These are phyloP conservation scores for Oemleria cerasiformis DNA, from an alignment of 306 rosid species.

Conservation along the genomic window DNA sequence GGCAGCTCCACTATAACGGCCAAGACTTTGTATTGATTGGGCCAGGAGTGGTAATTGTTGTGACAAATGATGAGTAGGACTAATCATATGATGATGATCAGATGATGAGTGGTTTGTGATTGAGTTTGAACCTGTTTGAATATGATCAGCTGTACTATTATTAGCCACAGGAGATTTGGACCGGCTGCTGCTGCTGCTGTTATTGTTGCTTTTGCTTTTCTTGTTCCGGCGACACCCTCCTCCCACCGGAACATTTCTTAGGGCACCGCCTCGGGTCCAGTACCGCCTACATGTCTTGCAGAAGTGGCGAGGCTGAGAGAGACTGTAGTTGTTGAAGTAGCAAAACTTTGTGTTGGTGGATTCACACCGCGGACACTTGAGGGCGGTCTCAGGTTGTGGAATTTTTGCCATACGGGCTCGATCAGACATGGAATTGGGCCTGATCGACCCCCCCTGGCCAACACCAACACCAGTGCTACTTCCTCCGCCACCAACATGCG, in stretches of 20 bases:
- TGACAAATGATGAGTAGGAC: background rate
- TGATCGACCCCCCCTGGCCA: slow-evolving; percentile 38
- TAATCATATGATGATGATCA: background rate
- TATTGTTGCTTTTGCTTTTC: slow-evolving; percentile 55
- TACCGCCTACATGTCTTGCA: slow-evolving; percentile 92
- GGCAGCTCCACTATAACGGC: slow-evolving; percentile 50
- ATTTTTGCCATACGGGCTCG: slow-evolving; percentile 77
- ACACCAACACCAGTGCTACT: slow-evolving; percentile 19
- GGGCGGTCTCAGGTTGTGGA: slow-evolving; percentile 72
- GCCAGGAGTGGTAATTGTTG: slow-evolving; percentile 47
- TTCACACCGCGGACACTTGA: slow-evolving; percentile 93
- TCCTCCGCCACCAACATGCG: slow-evolving; percentile 24
- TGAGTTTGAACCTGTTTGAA: background rate
- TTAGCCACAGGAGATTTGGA: slow-evolving; percentile 57
- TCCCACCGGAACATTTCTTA: slow-evolving; percentile 85
- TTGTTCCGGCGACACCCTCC: slow-evolving; percentile 93
- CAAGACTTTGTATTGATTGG: slow-evolving; percentile 61
- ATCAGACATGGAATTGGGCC: slow-evolving; percentile 83
- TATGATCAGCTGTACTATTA: background rate
- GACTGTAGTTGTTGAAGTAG: slow-evolving; percentile 84
- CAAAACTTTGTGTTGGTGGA: slow-evolving; percentile 89
- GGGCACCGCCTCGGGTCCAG: slow-evolving; percentile 91
- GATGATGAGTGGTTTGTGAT: background rate
- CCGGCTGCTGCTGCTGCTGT: slow-evolving; percentile 44
- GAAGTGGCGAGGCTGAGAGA: slow-evolving; percentile 89